phyloP scores from a whole-genome alignment of 1,284 basidiomycete species.

The Anthracocystis panici-leucophaei region DNA sequence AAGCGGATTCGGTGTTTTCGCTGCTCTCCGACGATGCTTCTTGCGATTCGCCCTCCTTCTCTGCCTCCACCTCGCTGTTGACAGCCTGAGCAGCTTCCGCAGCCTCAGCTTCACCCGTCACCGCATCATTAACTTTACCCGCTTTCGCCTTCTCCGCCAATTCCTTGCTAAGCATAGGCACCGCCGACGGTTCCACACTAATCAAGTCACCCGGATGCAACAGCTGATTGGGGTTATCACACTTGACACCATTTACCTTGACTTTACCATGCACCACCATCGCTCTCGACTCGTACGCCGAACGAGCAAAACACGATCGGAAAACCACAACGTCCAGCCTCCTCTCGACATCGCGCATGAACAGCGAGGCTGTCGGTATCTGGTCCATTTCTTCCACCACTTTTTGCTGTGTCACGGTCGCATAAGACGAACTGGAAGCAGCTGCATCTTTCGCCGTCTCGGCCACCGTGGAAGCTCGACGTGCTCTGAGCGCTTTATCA shows the following conservation, averaged over 20 bases:
- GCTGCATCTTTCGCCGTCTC: constrained; percentile 1
- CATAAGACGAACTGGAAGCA: constrained; percentile 11
- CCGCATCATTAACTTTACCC: constrained; percentile 38
- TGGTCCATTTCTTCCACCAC: constrained; percentile 44
- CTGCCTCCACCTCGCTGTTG: constrained; percentile 12
- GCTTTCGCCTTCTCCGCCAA: constrained; percentile 51
- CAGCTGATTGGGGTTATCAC: constrained; percentile 86
- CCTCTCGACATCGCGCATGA: constrained; percentile 78
- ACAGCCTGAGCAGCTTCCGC: constrained; percentile 17
- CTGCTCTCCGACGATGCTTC: constrained; percentile 12
- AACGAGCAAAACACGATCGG: constrained; percentile 88
- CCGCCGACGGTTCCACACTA: constrained; percentile 83
- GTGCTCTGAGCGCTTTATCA: constrained; percentile 38
- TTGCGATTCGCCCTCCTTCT: background rate
- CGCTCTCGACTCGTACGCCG: constrained; percentile 87
- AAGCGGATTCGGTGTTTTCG: background rate
- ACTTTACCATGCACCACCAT: constrained; percentile 90
- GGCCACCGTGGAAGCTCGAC: constrained; percentile 26
- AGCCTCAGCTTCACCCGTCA: constrained; percentile 51
- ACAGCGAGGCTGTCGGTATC: constrained; percentile 62
- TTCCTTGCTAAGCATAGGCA: constrained; percentile 75
- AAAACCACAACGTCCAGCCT: constrained; percentile 92
- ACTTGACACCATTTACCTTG: constrained; percentile 85
- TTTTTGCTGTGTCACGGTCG: constrained; percentile 38
- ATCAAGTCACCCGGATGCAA: constrained; percentile 95